Evolutionary conservation across 2,329 filamentous ascomycete genomes (phyloP), one percentile per base, ranked within the genome.

Genomic region (Diaporthe sp.): DNA sequence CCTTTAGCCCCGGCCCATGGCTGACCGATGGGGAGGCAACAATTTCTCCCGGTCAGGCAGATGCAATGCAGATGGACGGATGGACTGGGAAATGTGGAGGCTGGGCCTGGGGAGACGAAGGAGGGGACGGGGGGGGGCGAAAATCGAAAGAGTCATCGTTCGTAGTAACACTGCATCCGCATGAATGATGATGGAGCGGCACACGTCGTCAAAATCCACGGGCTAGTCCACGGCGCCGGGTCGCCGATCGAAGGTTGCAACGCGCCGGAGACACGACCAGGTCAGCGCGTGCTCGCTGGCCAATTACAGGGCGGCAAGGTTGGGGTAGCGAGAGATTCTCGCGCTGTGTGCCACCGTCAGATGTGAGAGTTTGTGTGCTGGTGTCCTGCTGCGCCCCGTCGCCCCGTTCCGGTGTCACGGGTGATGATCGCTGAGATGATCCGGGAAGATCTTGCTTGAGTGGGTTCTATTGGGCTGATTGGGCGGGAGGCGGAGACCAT

Each of bases 241-340:
- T 68, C 57, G 47, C 57, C 71, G 57, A 63, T 61, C 57, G 44
- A 63, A 65, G 71, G 72, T 71, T 77, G 37, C 55, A 58, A 76
- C 74, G 74, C 74, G 74, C 74, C 60, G 47, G 58, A 34, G 74
- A 70, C 65, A 73, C 57, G 55, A 9, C 42, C 58, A 75, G 68
- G 63, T 47, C 28, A 74, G 76, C 76, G 76, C 76, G 76, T 77
- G 72, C 75, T 68, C 53, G 31, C 42, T 47, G 57, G 22, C 76
- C 60, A 77, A 77, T 77, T 15, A 49, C 53, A 42, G 28, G 13
- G 34, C 5, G 71, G 22, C 47, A 31, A 31, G 39, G 47, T 25
- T 55, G 57, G 75, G 72, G 47, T 70, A 55, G 55, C 74, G 74
- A 76, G 71, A 60, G 15, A 58, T 39, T 73, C 67, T 76, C 74